Base-by-base conservation (phyloP, 2,329 filamentous ascomycete genomes). In the Colletotrichum eleusines region DNA sequence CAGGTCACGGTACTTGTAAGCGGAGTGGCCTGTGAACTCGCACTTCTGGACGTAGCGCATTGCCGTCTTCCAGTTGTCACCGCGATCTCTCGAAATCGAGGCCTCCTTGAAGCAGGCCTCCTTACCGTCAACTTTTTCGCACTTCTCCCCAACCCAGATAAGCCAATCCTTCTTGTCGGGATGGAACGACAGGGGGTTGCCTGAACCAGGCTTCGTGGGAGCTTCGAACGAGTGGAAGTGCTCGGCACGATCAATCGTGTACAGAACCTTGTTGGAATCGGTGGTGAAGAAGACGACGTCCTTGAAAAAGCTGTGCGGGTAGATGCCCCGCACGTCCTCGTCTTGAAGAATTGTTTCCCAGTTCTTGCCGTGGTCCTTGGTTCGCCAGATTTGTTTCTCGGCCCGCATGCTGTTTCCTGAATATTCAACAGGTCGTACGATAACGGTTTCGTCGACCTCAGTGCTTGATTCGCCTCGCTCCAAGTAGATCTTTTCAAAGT, bases 251-350 rank as follows among this genome's bases (percentile, higher is more conserved):
- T 98, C 91, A 46, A 92, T 87, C 0, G 94, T 96, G 80, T 97
- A 98, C 75, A 91, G 91, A 1, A 96, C 90, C 66, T 90, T 88
- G 14, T 79, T 78, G 1, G 85, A 83, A 0, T 84, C 80, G 0
- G 95, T 97, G 35, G 97, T 85, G 81, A 99, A 94, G 80, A 93
- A 99, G 35, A 96, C 92, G 50, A 91, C 88, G 77, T 98, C 94
- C 76, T 93, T 94, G 80, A 94, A 91, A 81, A 94, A 92, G 58
- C 86, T 86, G 78, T 99, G 94, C 31, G 92, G 92, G 67, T 92
- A 87, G 74, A 99, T 93, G 26, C 83, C 85, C 54, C 87, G 83
- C 67, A 98, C 89, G 2, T 89, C 84, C 74, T 95, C 89, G 40
- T 89, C 89, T 68, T 92, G 85, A 3, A 97, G 86, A 54, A 91